Evolutionary conservation across 2,329 filamentous ascomycete genomes (phyloP).

Genomic region (Colletotrichum brevisporum): DNA sequence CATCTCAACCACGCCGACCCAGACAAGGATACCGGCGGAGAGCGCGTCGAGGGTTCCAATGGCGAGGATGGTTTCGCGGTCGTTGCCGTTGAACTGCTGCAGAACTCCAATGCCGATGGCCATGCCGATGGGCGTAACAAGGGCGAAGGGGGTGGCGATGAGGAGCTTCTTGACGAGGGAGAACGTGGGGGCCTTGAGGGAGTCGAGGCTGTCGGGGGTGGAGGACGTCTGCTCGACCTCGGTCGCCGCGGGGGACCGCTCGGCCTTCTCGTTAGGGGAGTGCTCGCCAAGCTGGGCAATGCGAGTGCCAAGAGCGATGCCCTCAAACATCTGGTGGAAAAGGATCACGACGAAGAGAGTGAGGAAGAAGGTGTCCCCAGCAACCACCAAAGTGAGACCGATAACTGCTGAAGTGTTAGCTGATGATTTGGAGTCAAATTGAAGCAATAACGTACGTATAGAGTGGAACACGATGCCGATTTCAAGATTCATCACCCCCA

Average conservation of each 20-base stretch:
- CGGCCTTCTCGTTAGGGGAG: constrained; percentile 17
- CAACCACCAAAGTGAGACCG: constrained; percentile 73
- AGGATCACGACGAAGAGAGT: constrained; percentile 77
- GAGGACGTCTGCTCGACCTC: constrained; percentile 47
- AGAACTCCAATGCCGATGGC: constrained; percentile 83
- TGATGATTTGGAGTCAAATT: background rate
- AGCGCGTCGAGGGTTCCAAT: constrained; percentile 82
- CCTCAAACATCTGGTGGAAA: constrained; percentile 86
- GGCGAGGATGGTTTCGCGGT: constrained; percentile 76
- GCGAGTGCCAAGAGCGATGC: constrained; percentile 79
- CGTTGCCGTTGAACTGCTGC: constrained; percentile 79
- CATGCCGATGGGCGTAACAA: constrained; percentile 85
- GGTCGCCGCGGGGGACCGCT: background rate
- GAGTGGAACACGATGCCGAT: constrained; percentile 83
- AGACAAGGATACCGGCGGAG: constrained; percentile 82
- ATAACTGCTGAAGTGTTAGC: constrained; percentile 62
- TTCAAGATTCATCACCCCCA: constrained; percentile 79
- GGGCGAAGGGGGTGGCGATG: constrained; percentile 75
- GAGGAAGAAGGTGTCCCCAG: constrained; percentile 68
- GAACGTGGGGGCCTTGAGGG: constrained; percentile 43
- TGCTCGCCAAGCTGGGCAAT: constrained; percentile 71
- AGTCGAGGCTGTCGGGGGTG: constrained; percentile 20
- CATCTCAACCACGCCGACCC: constrained; percentile 87
- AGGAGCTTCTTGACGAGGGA: constrained; percentile 67
- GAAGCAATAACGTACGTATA: constrained; percentile 62